Base-by-base conservation (phyloP, 1,139 yeast genomes). In the Pichia sp. region DNA sequence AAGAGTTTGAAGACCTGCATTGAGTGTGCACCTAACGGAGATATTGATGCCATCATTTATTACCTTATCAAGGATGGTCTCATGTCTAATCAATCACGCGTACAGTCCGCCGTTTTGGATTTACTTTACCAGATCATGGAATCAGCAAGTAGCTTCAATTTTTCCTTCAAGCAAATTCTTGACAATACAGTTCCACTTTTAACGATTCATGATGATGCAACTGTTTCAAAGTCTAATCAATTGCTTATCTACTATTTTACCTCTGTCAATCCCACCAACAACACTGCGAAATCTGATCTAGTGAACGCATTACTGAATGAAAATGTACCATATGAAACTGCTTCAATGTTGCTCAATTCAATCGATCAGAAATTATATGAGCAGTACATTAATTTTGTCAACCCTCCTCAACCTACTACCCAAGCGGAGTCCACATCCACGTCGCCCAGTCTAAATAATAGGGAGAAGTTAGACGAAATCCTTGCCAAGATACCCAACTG, bases 1-100 rank as follows among this genome's bases (percentile, higher is more conserved):
- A 67, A 69, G 31, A 75, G 85, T 0, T 56, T 83, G 29, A 76
- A 74, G 38, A 82, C 77, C 2, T 76, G 73, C 50, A 81, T 87
- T 85, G 63, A 75, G n/a, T 27, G 38, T 2, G 69, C 75, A 2
- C 65, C 77, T 6, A 77, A 83, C 0, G 53, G 58, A 2, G 69
- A 69, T 21, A 35, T 41, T 11, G 40, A 37, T 24, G 23, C 19
- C 2, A 77, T 79, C 8, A 87, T 81, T 42, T 44, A 52, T 6
- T 53, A 55, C 6, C 47, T 83, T 20, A 59, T 65, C 15, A 72
- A 69, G 4, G 51, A 62, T n/a, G 88, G 83, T 0, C 12, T n/a
- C 7, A 5, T 14, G 12, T 6, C 7, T 62, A 63, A 38, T 49
- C 60, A 3, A 53, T 12, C 21, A 11, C 11, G 46, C 12, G 63